These are phyloP conservation scores for Tephrocybe sp. DNA, from an alignment of 768 basidiomycete genomes.

Conservation along the genomic window DNA sequence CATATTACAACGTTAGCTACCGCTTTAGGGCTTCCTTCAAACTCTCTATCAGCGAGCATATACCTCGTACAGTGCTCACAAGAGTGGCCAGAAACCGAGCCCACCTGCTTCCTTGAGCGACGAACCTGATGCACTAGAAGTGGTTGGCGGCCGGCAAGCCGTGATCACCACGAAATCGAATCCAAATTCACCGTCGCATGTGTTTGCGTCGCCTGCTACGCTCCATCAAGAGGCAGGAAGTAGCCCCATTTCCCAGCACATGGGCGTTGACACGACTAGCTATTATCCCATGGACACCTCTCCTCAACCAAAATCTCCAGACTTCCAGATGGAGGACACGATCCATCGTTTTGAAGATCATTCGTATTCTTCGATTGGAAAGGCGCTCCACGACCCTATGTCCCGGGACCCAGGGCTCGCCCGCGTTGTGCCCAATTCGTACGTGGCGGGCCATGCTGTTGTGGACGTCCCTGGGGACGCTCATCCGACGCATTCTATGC, in stretches of 20 bases:
- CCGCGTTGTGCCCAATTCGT: constrained; percentile 2
- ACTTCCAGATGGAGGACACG: constrained; percentile 14
- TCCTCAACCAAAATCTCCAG: constrained; percentile 2
- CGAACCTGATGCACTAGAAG: constrained; percentile 35
- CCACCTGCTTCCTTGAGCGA: constrained; percentile 7
- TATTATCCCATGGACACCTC: constrained; percentile 25
- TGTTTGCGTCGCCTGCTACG: constrained; percentile 19
- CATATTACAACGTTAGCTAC: background rate
- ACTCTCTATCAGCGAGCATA: constrained; percentile 37
- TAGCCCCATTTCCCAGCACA: constrained; percentile 22
- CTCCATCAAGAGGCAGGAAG: constrained; percentile 17
- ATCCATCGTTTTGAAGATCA: constrained; percentile 13
- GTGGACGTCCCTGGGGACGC: background rate
- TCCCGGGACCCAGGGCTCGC: background rate
- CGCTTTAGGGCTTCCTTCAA: constrained; percentile 34
- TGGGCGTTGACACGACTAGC: constrained; percentile 24
- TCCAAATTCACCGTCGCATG: constrained; percentile 27
- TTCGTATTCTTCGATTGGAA: constrained; percentile 12
- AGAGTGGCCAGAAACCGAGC: constrained; percentile 20
- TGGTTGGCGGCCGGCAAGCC: constrained; percentile 36
- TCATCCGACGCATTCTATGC: background rate
- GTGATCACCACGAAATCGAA: constrained; percentile 31
- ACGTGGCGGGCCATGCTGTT: background rate
- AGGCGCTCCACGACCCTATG: constrained; percentile 8
- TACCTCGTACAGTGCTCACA: constrained; percentile 27